Evolutionary conservation across 495 filamentous ascomycete genomes (phyloP).

Genomic region (Neurospora hispaniola): DNA sequence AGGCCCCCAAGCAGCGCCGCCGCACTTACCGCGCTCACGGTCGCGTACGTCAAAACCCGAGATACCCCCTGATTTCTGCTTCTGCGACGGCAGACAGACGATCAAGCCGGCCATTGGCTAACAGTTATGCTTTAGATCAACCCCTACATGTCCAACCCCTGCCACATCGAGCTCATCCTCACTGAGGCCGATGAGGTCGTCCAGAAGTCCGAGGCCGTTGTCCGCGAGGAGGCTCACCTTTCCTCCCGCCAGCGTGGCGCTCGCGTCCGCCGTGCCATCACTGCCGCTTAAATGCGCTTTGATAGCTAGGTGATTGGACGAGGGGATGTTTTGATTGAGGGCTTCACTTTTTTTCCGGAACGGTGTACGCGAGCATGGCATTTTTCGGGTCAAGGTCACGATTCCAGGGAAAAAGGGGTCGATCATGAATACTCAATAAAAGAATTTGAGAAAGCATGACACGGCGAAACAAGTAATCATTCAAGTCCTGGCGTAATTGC

Average conservation of each 20-base stretch:
- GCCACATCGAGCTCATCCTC: constrained; percentile 99
- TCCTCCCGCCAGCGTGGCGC: constrained; percentile 81
- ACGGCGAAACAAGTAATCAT: constrained; percentile 4
- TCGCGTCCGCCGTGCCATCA: constrained; percentile 67
- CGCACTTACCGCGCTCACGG: constrained; percentile 99
- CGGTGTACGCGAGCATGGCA: constrained; percentile 33
- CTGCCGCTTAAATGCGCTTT: constrained; percentile 50
- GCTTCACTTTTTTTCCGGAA: constrained; percentile 30
- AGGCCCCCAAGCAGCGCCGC: constrained; percentile 95
- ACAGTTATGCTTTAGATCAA: constrained; percentile 60
- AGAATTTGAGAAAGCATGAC: constrained; percentile 22
- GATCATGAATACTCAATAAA: constrained; percentile 30
- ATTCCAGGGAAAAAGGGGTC: constrained; percentile 28
- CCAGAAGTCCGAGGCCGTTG: constrained; percentile 63
- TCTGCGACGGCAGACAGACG: constrained; percentile 1
- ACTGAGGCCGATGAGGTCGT: constrained; percentile 91
- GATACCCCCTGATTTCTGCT: background rate
- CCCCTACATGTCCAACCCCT: constrained; percentile 99
- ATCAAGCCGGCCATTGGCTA: constrained; percentile 10
- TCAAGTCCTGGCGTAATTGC: background rate
- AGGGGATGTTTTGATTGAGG: constrained; percentile 24
- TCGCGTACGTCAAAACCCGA: constrained; percentile 62
- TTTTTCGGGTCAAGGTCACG: constrained; percentile 30
- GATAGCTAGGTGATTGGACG: constrained; percentile 10
- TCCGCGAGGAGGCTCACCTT: constrained; percentile 51